These are phyloP conservation scores for Phytophthora chlamydospora DNA, from an alignment of 352 stramenopile species.

Conservation along the genomic window DNA sequence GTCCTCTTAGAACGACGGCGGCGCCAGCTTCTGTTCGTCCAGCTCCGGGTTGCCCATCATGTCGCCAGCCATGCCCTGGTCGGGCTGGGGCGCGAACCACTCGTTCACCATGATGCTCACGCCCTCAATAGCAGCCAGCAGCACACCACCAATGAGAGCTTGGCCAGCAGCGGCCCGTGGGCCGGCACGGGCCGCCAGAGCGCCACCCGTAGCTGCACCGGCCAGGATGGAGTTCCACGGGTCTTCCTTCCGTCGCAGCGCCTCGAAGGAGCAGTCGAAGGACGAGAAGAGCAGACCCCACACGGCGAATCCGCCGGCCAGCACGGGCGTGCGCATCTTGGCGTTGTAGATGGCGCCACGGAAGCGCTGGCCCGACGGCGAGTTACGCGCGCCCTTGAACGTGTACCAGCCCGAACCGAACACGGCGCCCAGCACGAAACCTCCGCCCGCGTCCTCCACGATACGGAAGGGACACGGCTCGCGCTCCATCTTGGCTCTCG, in stretches of 20 bases:
- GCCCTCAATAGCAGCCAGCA: conserved; percentile 97
- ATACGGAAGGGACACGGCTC: conserved; percentile 99
- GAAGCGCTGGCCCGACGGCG: conserved; percentile 91
- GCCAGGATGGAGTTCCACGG: conserved; percentile 99
- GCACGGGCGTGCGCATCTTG: conserved; percentile 94
- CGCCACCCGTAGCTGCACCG: conserved; percentile 95
- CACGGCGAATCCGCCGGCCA: conserved; percentile 93
- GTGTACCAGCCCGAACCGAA: conserved; percentile 97
- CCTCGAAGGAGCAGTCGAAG: conserved; percentile 98
- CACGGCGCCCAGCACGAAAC: conserved; percentile 96
- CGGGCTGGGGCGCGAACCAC: conserved; percentile 73
- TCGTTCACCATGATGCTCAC: conserved; percentile 96
- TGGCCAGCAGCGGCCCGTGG: conserved; percentile 93
- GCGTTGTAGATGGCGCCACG: conserved; percentile 93
- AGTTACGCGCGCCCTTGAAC: conserved; percentile 95
- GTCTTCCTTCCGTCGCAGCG: conserved; percentile 98
- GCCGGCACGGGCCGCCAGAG: conserved; percentile 95
- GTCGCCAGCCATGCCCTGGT: conserved; percentile 47
- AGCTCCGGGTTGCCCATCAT: conserved; percentile 64
- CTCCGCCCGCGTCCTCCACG: conserved; percentile 97
- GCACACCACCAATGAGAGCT: conserved; percentile 94
- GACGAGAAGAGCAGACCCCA: conserved; percentile 98
- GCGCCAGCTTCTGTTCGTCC: conserved; percentile 87
- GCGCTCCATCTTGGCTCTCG: conserved; percentile 62
- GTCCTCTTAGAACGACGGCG: conserved; percentile 74